Evolutionary conservation across 2,329 filamentous ascomycete genomes (phyloP).

Genomic region (Bipolaris bicolor): DNA sequence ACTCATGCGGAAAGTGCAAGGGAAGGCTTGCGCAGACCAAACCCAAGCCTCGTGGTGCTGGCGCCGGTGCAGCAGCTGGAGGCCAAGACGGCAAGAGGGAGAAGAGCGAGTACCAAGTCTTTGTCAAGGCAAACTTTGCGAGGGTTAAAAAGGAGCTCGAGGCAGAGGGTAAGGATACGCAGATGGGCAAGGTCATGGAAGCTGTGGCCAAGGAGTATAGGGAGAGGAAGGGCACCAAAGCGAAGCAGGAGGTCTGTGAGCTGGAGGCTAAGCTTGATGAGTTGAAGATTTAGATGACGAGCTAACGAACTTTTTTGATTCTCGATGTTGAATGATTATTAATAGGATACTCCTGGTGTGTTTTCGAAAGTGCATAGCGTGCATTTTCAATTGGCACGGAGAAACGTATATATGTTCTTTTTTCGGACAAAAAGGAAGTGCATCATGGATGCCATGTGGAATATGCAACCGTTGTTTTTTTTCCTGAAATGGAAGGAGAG

Average conservation of each 20-base stretch:
- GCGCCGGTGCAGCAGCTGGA: not conserved
- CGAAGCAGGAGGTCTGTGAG: slow-evolving; percentile 13
- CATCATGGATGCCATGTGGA: too few species aligned
- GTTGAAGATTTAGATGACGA: slow-evolving; percentile 26
- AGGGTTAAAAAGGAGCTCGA: slow-evolving; percentile 49
- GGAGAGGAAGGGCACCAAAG: slow-evolving; percentile 50
- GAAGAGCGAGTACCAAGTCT: slow-evolving; percentile 61
- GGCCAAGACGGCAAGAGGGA: slow-evolving; percentile 27
- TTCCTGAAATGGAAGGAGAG: too few species aligned
- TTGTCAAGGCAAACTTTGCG: slow-evolving; percentile 72
- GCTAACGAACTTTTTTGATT: not conserved
- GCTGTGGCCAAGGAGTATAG: slow-evolving; percentile 68
- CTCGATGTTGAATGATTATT: not conserved
- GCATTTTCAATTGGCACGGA: too few species aligned
- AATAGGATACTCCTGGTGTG: not conserved
- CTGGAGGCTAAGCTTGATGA: slow-evolving; percentile 32
- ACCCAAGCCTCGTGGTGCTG: slow-evolving; percentile 67
- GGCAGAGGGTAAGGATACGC: slow-evolving; percentile 59
- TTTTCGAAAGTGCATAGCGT: not conserved
- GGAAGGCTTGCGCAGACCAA: slow-evolving; percentile 74
- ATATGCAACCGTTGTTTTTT: too few species aligned
- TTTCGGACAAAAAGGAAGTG: too few species aligned
- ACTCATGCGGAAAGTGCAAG: slow-evolving; percentile 80
- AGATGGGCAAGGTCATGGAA: slow-evolving; percentile 69
- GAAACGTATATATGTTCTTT: too few species aligned